Conservation (phyloP, 306 rosid genomes). For the Abrus precatorius region DNA sequence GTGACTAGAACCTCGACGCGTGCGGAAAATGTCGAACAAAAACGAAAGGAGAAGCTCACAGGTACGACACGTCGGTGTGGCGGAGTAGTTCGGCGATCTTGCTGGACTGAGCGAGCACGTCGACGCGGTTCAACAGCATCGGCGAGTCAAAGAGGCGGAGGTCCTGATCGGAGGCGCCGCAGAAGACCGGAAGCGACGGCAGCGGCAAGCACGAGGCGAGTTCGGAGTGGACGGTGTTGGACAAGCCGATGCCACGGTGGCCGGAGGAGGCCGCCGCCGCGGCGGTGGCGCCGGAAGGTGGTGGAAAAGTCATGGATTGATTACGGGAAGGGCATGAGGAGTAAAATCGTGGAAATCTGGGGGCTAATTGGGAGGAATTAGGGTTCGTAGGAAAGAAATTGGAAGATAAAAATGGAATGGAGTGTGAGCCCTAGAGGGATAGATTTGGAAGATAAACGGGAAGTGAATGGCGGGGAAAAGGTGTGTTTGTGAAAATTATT, state of each 20-base stretch:
- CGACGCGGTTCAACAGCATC: slow-evolving; percentile 58
- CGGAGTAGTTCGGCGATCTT: slow-evolving; percentile 91
- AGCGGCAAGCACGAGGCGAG: slow-evolving; percentile 90
- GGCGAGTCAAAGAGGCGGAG: slow-evolving; percentile 73
- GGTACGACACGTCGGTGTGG: slow-evolving; percentile 85
- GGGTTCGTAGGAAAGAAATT: slow-evolving; percentile 48
- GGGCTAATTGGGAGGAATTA: slow-evolving; percentile 49
- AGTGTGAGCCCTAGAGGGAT: slow-evolving; percentile 65
- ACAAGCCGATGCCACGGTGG: slow-evolving; percentile 73
- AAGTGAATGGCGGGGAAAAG: slow-evolving; percentile 96
- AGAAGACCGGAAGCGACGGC: slow-evolving; percentile 94
- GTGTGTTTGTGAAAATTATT: slow-evolving; percentile 49
- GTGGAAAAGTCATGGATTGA: slow-evolving; percentile 70
- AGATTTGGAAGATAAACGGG: slow-evolving; percentile 63
- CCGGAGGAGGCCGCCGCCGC: slow-evolving; percentile 34
- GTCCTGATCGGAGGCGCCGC: slow-evolving; percentile 78
- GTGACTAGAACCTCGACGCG: slow-evolving; percentile 41
- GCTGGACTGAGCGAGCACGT: slow-evolving; percentile 70
- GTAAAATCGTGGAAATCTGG: slow-evolving; percentile 53
- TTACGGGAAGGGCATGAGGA: slow-evolving; percentile 53
- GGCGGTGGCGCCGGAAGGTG: slow-evolving; percentile 49
- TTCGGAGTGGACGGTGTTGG: slow-evolving; percentile 88
- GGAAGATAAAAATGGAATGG: neutral
- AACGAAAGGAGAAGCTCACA: slow-evolving; percentile 61
- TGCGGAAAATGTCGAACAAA: slow-evolving; percentile 18